Percentiles rank a stretch among this genome's conserved stretches.
These are phyloP conservation scores for Globisporangium abappressorium DNA, from an alignment of 352 stramenopile genomes.

Conservation along the genomic window DNA sequence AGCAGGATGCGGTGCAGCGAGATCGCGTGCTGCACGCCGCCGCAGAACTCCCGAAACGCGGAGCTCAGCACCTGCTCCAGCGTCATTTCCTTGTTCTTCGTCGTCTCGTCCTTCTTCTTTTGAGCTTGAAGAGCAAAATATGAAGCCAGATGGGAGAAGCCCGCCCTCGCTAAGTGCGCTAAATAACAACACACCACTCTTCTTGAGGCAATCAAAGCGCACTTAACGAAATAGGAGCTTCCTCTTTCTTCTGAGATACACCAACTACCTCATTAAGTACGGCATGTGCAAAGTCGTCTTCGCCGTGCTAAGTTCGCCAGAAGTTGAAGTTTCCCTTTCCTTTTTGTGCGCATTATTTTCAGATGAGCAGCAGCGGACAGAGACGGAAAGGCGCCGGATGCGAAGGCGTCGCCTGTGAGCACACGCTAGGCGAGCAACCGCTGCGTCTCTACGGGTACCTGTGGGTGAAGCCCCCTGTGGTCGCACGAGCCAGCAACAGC, in stretches of 20 bases:
- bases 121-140: not conserved
- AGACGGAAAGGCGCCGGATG: conserved; percentile 44
- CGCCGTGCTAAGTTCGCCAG: not conserved
- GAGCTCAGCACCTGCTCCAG: conserved; percentile 52
- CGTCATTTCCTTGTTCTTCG: conserved; percentile 11
- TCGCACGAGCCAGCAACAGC: not conserved
- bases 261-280: too few relatives aligned
- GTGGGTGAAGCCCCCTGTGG: conserved; percentile 40
- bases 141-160: not conserved
- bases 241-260: too few relatives aligned
- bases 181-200: too few relatives aligned
- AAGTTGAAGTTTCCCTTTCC: conserved; percentile 4
- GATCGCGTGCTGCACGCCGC: conserved; percentile 81
- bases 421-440: conserved; percentile 55
- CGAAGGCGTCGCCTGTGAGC: conserved; percentile 62
- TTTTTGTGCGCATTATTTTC: not conserved
- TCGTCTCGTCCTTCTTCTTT: not conserved
- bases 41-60: conserved; percentile 81
- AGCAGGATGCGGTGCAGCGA: conserved; percentile 84
- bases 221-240: too few relatives aligned
- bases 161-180: too few relatives aligned
- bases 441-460: conserved; percentile 63
- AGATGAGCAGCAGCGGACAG: conserved; percentile 4
- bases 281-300: too few relatives aligned
- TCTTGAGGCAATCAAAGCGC: too few relatives aligned